Conservation (phyloP, 139 green algal genomes). For the Diplosphaera chodatii region DNA sequence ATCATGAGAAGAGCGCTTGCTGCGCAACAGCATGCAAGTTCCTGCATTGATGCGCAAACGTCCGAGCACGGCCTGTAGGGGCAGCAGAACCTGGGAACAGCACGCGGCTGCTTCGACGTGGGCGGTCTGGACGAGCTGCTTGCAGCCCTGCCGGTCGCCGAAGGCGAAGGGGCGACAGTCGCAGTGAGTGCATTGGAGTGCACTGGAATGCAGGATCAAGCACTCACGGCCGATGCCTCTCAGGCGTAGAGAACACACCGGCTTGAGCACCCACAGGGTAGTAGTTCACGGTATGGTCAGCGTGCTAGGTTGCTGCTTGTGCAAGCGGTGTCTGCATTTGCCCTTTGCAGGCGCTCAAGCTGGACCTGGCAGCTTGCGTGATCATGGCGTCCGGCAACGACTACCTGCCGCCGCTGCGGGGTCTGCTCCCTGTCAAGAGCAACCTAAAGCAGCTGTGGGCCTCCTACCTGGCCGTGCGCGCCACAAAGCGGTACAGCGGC, state of each 20-base stretch:
- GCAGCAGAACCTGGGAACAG: not conserved
- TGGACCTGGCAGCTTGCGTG: constrained; percentile 55
- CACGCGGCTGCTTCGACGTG: constrained; percentile 12
- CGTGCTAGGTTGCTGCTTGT: no score
- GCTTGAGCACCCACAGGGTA: no score
- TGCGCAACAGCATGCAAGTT: no score
- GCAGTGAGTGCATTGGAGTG: not conserved
- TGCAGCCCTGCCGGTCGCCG: not conserved
- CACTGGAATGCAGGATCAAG: no score
- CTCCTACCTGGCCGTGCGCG: not conserved
- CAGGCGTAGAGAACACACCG: no score
- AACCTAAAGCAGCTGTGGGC: constrained; percentile 1
- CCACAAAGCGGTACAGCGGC: not conserved
- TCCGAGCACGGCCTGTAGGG: no score
- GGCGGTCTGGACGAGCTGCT: constrained; percentile 10
- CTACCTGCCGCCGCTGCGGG: constrained; percentile 61
- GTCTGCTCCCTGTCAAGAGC: not conserved
- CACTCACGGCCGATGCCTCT: no score
- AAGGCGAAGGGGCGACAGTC: not conserved
- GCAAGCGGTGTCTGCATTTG: no score
- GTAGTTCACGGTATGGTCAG: no score
- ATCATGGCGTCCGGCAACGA: constrained; percentile 69
- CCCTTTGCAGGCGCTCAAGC: not conserved
- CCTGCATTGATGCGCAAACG: no score
- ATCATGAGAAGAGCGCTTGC: no score